Percentiles rank a stretch among this genome's conserved stretches.
Evolutionary conservation across 2,329 filamentous ascomycete species (phyloP).

Genomic region (Fusarium sp.): DNA sequence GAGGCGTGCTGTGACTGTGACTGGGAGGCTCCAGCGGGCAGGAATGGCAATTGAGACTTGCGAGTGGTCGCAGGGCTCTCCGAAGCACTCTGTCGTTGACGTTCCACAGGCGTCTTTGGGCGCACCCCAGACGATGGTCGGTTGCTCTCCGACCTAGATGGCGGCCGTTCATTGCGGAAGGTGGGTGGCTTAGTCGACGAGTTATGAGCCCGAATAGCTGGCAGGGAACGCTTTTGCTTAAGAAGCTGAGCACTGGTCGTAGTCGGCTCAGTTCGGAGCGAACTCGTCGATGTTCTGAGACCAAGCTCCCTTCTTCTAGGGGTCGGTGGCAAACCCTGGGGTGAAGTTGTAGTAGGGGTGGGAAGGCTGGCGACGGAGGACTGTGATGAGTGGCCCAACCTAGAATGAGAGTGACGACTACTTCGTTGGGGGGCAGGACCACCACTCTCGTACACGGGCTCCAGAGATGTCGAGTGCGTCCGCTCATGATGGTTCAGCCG

Average conservation of each 20-base stretch:
- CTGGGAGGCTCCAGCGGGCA: constrained; percentile 77
- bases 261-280: constrained; percentile 66
- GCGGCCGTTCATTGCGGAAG: constrained; percentile 63
- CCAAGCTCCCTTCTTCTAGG: constrained; percentile 68
- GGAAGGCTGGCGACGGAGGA: constrained; percentile 71
- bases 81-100: constrained; percentile 55
- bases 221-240: constrained; percentile 70
- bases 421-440: constrained; percentile 68
- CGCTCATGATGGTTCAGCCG: constrained; percentile 76
- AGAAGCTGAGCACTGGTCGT: constrained; percentile 71
- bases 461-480: constrained; percentile 74
- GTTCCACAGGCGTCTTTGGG: constrained; percentile 76
- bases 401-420: constrained; percentile 68
- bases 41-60: constrained; percentile 74
- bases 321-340: constrained; percentile 63
- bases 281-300: constrained; percentile 61
- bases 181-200: constrained; percentile 59
- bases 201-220: constrained; percentile 62
- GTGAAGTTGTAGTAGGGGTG: constrained; percentile 65
- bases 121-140: constrained; percentile 63
- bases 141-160: constrained; percentile 63
- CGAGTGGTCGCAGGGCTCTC: constrained; percentile 63
- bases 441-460: constrained; percentile 90
- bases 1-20: constrained; percentile 80
- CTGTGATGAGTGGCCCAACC: constrained; percentile 72